A percentile compares a stretch with the other conserved stretches of the same genome.
Conservation (phyloP, 2,329 filamentous ascomycete genomes). For the Colletotrichum karsti region DNA sequence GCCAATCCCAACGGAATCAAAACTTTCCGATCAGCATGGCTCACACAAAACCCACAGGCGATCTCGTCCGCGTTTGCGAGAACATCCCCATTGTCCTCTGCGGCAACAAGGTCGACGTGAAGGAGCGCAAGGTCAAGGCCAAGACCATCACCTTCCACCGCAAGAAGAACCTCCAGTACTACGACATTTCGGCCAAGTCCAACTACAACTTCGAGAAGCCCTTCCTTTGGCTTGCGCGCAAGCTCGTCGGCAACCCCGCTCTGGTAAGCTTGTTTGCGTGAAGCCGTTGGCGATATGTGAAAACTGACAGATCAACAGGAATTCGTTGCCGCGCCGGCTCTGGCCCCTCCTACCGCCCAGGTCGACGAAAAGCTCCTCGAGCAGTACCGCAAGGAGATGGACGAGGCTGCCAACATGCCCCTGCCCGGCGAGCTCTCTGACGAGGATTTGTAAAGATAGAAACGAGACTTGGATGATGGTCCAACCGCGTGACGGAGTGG, state of each 20-base stretch:
- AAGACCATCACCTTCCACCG: conserved; percentile 99
- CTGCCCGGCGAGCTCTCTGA: conserved; percentile 95
- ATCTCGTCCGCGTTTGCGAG: conserved; percentile 98
- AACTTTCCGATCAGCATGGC: neutral
- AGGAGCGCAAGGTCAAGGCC: conserved; percentile 99
- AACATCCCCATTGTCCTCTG: conserved; percentile 98
- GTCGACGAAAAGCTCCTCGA: conserved; percentile 86
- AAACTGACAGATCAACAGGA: conserved; percentile 65
- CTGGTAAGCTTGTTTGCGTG: conserved; percentile 67
- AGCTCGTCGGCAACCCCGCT: conserved; percentile 92
- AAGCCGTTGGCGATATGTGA: conserved; percentile 35
- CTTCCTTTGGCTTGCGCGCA: conserved; percentile 98
- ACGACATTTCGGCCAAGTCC: conserved; percentile 99
- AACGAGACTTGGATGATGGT: conserved; percentile 8
- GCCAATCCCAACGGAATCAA: neutral
- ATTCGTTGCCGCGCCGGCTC: conserved; percentile 93
- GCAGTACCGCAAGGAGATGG: conserved; percentile 90
- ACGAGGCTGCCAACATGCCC: conserved; percentile 79
- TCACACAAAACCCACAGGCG: conserved; percentile 65
- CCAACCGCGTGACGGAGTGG: conserved; percentile 2
- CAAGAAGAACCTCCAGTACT: conserved; percentile 99
- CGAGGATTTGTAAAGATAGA: conserved; percentile 63
- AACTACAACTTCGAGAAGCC: conserved; percentile 99
- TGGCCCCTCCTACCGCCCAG: conserved; percentile 90
- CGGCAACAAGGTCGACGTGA: conserved; percentile 99